Conservation (phyloP, 2,329 filamentous ascomycete species). For the Grosmannia huntii region DNA sequence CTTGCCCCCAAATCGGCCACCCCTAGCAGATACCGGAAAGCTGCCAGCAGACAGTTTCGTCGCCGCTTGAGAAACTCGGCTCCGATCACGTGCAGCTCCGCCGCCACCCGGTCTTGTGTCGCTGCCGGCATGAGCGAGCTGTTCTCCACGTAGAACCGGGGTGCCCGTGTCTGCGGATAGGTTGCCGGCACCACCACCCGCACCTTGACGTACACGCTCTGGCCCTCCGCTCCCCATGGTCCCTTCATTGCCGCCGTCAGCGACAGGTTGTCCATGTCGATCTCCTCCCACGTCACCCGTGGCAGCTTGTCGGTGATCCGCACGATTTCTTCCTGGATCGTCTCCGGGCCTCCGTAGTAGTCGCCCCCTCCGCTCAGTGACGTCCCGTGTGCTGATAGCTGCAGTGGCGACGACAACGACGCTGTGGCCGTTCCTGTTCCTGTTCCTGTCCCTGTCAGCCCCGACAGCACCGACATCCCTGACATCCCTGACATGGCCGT, state of each 20-base stretch:
- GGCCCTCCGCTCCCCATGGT: conserved; percentile 46
- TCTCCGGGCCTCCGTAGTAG: conserved; percentile 47
- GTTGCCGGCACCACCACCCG: conserved; percentile 44
- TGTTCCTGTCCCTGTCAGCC: not conserved
- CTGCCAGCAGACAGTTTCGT: conserved; percentile 49
- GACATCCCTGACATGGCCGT: not conserved
- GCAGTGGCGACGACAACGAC: conserved; percentile 23
- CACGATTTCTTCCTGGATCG: conserved; percentile 51
- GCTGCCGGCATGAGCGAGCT: conserved; percentile 48
- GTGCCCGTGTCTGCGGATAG: conserved; percentile 45
- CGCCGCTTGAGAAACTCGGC: conserved; percentile 41
- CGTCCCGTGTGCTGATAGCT: conserved; percentile 40
- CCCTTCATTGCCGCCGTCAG: conserved; percentile 50
- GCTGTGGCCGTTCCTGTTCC: not conserved
- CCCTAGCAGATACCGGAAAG: conserved; percentile 50
- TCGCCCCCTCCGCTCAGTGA: conserved; percentile 29
- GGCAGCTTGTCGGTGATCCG: conserved; percentile 49
- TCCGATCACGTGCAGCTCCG: conserved; percentile 44
- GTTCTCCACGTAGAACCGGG: conserved; percentile 48
- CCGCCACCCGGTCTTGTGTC: conserved; percentile 37
- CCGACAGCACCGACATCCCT: not conserved
- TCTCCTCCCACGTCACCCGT: conserved; percentile 51
- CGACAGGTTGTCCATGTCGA: conserved; percentile 48
- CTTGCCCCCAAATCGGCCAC: conserved; percentile 49
- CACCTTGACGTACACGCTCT: conserved; percentile 49